Base-by-base conservation (phyloP, 208 protist genomes). In the Angomonas deanei region DNA sequence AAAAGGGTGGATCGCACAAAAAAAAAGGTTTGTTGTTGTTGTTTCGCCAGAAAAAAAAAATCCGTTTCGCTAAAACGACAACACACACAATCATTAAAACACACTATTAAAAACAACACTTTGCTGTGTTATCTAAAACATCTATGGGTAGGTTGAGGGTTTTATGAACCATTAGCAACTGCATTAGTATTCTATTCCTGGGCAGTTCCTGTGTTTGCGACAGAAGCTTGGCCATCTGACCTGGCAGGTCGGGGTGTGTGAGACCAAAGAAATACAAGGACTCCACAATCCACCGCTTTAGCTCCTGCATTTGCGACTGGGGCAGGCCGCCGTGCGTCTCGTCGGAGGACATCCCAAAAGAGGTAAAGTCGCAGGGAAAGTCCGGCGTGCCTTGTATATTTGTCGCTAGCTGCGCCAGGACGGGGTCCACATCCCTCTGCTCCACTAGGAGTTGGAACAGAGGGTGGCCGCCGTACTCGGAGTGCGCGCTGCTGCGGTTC, bases 311-410 rank as follows among this genome's bases (percentile, higher is more conserved):
- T 49, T 72, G 65, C 0, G 54, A 2, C 5, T 17, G 21, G 23
- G 6, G 10, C 19, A 11, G 3, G 17, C n/a, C 31, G 5, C 47
- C 34, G 1, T 50, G 61, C 10, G 1, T 24, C 38, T 26, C 13
- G 36, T 23, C 15, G 6, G 27, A 32, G 52, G n/a, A 32, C 1
- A 46, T 50, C 2, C 21, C 23, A n/a, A 69, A n/a, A 3, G 55
- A 23, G 36, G 63, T 67, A 38, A 84, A 80, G 52, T 75, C 60
- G 30, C 66, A 74, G 15, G 78, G 78, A 56, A 80, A 84, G 5
- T 33, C 59, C 3, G 21, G 56, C 0, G 70, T 76, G 24, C 78
- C 78, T 1, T 38, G 32, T 1, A 74, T 70, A 19, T 75, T 49
- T 17, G 17, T 23, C 0, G 67, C 70, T 0, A 85, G 58, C 19